Evolutionary conservation across 1,284 basidiomycete genomes (phyloP).

Genomic region (Crucibulum cyathiforme): DNA sequence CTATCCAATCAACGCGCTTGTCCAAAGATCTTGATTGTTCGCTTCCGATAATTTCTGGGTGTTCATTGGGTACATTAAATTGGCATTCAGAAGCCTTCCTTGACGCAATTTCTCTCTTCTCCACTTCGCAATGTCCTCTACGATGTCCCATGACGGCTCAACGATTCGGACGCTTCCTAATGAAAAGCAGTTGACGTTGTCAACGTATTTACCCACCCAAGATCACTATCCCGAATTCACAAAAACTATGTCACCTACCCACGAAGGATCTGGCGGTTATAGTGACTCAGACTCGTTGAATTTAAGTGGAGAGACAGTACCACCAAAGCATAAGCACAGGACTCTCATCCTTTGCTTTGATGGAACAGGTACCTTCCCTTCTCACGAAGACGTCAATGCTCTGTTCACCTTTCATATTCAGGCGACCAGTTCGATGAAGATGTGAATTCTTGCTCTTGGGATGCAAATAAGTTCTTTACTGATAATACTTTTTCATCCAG

Average conservation of each 20-base stretch:
- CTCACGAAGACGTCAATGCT: not conserved
- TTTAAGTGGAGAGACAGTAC: conserved; percentile 32
- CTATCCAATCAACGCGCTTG: too few relatives aligned
- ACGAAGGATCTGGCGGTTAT: not conserved
- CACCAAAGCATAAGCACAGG: conserved; percentile 36
- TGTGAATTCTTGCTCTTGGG: conserved; percentile 35
- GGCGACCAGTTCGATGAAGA: conserved; percentile 62
- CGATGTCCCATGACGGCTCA: not conserved
- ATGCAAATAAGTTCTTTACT: not conserved
- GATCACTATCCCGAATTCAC: conserved; percentile 22
- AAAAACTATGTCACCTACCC: conserved; percentile 24
- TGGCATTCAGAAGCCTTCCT: not conserved
- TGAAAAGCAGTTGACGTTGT: conserved; percentile 10
- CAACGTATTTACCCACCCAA: conserved; percentile 2
- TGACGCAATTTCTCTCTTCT: not conserved
- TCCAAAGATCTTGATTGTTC: not conserved
- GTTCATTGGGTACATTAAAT: not conserved
- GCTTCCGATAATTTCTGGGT: not conserved
- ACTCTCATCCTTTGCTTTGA: conserved; percentile 62
- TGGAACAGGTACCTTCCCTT: conserved; percentile 43
- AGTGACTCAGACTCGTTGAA: not conserved
- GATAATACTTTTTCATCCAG: conserved; percentile 39
- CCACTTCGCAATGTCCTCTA: not conserved
- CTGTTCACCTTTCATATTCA: not conserved
- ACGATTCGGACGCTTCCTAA: not conserved